Base-by-base conservation (phyloP, 495 filamentous ascomycete species). In the Talaromyces ruber region DNA sequence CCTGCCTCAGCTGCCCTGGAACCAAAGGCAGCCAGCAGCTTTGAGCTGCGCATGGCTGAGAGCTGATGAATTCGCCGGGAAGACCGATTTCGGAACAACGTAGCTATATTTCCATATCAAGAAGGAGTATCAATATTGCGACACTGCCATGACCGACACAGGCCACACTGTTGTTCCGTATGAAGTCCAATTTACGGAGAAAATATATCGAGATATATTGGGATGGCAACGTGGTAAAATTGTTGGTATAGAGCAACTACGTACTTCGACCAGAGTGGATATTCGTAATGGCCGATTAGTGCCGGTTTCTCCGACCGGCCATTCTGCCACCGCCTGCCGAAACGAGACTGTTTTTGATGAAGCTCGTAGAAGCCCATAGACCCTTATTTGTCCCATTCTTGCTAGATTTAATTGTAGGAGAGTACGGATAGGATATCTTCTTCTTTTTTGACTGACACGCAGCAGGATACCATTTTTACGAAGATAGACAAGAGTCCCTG, bases 1-100 rank as follows among this genome's bases (percentile, higher is more conserved):
- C 43, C 18, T 7, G 43, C 30, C 25, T 47, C 59, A 34, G 59
- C 43, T 21, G 47, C 51, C 73, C 74, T 67, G 69, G 61, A 64
- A 59, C 69, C 66, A 70, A 75, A 71, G 67, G 76, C 66, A 37
- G 69, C 70, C 57, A 73, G 71, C 32, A 74, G 61, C 65, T 72
- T 70, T 65, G 72, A 66, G 66, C 75, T 72, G 76, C 76, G 76
- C 76, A 78, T 79, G 64, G 71, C 71, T 67, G 63, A 67, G 53
- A 53, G 65, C 55, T 57, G 57, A 62, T 61, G 54, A 57, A 30
- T 50, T 51, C 28, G 43, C 43, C 18, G 22, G 9, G n/a, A 25
- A 22, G 26, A 50, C 45, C 45, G 43, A 60, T 21, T 60, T 50
- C 43, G 28, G 34, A 24, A 63, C 58, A 67, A 58, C 58, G 22